Base-by-base conservation (phyloP, 257 asterid species). In the Solanum megistacrolobum region DNA sequence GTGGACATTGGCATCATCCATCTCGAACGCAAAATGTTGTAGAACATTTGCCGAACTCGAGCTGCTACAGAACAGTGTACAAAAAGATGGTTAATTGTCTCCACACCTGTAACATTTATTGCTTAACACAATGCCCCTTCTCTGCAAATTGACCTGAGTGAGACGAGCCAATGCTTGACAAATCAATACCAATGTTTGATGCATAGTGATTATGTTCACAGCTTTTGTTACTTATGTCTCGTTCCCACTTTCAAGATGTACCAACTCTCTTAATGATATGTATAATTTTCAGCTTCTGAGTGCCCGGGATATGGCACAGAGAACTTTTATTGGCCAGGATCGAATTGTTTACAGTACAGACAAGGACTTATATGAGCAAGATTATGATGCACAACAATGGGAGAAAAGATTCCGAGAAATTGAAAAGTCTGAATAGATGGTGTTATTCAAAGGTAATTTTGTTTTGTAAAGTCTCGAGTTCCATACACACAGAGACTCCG, bases 231-330 rank as follows among this genome's bases (percentile, higher is more conserved):
- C 76, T 34, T 8, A 38, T 38, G 21, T 71, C 82, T 86, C 34
- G 66, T 43, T 29, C 66, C 25, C 35, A 79, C 62, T 13, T 79
- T 79, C 25, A 79, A 43, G 36, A 43, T 16, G 14, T 79, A 14
- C 84, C n/a, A 79, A 27, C 66, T 43, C 60, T n/a, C 65, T 27
- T 16, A 81, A 46, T 27, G 52, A 27, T 78, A 52, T 48, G 58
- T 29, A 62, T 23, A 20, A 32, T 35, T 66, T 87, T 84, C 96
- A 97, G 99, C 92, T 97, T 89, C 87, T 95, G 92, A 97, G 96
- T 88, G 99, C 99, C 8, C 94, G 99, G 83, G 98, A 96, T 90
- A 95, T 97, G 99, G 98, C 99, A 12, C 95, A 96, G 86, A 91
- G 92, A 93, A 95, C 96, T 25, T 94, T 92, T 90, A 95, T 97